Evolutionary conservation across 495 filamentous ascomycete genomes (phyloP).

Genomic region (Xylona heveae): DNA sequence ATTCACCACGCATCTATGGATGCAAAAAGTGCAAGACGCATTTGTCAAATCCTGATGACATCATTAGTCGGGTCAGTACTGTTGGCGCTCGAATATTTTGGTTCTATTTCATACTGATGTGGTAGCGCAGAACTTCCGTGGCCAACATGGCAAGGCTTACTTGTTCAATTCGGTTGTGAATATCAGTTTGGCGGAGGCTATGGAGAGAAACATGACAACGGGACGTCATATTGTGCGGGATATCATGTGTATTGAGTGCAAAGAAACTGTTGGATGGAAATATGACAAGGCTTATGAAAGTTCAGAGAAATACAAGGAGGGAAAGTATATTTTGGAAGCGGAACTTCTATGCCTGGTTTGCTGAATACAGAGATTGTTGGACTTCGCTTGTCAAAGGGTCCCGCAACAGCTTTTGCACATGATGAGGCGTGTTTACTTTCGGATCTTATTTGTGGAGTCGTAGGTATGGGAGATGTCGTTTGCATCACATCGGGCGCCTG

Average conservation of each 20-base stretch:
- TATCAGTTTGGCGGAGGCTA: constrained; percentile 52
- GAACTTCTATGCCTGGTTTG: constrained; percentile 68
- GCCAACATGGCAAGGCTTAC: constrained; percentile 95
- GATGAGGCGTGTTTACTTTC: too few relatives aligned
- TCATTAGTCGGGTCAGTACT: constrained; percentile 64
- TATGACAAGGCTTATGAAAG: constrained; percentile 92
- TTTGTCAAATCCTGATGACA: constrained; percentile 83
- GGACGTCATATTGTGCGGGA: constrained; percentile 86
- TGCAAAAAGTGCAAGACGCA: constrained; percentile 95
- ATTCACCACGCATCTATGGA: constrained; percentile 73
- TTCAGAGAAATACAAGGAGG: constrained; percentile 95
- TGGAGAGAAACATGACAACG: constrained; percentile 97
- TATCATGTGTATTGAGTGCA: constrained; percentile 75
- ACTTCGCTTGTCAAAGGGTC: too few relatives aligned
- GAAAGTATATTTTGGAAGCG: constrained; percentile 90
- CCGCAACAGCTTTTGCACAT: too few relatives aligned
- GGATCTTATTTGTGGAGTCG: too few relatives aligned
- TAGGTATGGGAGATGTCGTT: too few relatives aligned
- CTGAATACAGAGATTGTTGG: constrained; percentile 12
- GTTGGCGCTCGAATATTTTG: not conserved
- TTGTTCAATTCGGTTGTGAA: constrained; percentile 93
- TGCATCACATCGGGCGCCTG: too few relatives aligned
- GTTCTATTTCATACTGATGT: constrained; percentile 1
- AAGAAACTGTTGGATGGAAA: constrained; percentile 89
- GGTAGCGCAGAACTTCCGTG: constrained; percentile 72